A percentile compares a stretch with the other conserved stretches of the same genome.
phyloP scores from a whole-genome alignment of 176 grass and related monocot genomes.

The Tillandsia leiboldiana region DNA sequence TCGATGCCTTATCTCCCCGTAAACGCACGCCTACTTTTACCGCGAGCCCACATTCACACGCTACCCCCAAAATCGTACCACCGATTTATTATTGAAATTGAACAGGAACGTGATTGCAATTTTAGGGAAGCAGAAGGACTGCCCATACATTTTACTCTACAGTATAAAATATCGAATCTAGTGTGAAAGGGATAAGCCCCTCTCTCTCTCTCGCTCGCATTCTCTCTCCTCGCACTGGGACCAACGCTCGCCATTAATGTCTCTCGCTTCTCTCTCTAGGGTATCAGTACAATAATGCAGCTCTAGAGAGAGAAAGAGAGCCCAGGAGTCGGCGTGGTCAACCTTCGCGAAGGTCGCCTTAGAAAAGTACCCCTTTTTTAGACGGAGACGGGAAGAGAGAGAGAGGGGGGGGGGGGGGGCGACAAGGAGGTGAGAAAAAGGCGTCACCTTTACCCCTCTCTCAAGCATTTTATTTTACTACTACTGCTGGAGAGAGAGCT shows the following conservation, averaged over 20 bases:
- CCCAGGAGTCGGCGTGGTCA: neutral
- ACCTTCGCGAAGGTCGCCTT: neutral
- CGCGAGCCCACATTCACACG: too few species aligned
- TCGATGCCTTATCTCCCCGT: too few species aligned
- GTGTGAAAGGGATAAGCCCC: neutral
- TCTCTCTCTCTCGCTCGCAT: neutral
- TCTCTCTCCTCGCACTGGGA: neutral
- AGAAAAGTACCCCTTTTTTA: neutral
- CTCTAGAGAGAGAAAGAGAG: neutral
- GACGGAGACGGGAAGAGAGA: neutral
- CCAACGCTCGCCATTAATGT: neutral
- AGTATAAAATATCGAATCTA: neutral
- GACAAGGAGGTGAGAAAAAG: neutral
- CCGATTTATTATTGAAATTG: too few species aligned
- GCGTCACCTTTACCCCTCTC: neutral
- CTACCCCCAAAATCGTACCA: too few species aligned
- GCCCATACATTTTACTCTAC: too few species aligned
- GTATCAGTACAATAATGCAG: neutral
- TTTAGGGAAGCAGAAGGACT: too few species aligned
- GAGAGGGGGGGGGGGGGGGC: neutral
- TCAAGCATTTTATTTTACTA: neutral
- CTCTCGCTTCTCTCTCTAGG: conserved; percentile 1
- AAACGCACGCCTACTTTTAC: too few species aligned
- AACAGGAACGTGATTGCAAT: too few species aligned
- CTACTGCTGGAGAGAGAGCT: neutral